These are phyloP conservation scores for Vitis hybrid DNA, from an alignment of 177 flowering plant genomes.

Conservation along the genomic window DNA sequence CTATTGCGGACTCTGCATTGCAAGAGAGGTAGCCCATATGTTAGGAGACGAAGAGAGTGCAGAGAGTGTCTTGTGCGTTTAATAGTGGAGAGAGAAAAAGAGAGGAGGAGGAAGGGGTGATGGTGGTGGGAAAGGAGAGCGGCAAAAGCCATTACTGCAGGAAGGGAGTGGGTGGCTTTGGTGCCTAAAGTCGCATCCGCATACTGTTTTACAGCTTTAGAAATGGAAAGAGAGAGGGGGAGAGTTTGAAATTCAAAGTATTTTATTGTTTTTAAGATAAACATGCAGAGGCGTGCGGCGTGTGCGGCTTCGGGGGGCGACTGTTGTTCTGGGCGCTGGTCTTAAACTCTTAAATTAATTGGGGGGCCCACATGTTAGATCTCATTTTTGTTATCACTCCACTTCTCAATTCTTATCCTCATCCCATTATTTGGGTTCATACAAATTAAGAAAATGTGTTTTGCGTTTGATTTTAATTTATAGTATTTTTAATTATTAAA, in stretches of 20 bases:
- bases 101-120: conserved; percentile 2
- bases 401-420: too few relatives aligned
- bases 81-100: background rate
- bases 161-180: background rate
- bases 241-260: background rate
- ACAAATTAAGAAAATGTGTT: too few relatives aligned
- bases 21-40: conserved; percentile 60
- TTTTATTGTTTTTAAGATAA: background rate
- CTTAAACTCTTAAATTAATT: background rate
- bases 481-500: too few relatives aligned
- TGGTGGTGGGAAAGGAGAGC: conserved; percentile 7
- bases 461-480: too few relatives aligned
- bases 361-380: background rate
- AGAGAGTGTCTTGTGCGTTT: background rate
- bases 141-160: conserved; percentile 21
- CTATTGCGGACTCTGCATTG: conserved; percentile 59
- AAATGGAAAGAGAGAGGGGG: conserved; percentile 4
- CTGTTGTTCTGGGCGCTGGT: conserved; percentile 15
- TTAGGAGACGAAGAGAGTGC: background rate
- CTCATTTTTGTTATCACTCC: background rate
- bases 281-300: conserved; percentile 9
- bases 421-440: too few relatives aligned
- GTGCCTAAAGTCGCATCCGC: conserved; percentile 1
- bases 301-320: conserved; percentile 16
- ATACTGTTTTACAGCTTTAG: conserved; percentile 15